Conservation (phyloP, 2,329 filamentous ascomycete species). For the Clathrospora elynae region DNA sequence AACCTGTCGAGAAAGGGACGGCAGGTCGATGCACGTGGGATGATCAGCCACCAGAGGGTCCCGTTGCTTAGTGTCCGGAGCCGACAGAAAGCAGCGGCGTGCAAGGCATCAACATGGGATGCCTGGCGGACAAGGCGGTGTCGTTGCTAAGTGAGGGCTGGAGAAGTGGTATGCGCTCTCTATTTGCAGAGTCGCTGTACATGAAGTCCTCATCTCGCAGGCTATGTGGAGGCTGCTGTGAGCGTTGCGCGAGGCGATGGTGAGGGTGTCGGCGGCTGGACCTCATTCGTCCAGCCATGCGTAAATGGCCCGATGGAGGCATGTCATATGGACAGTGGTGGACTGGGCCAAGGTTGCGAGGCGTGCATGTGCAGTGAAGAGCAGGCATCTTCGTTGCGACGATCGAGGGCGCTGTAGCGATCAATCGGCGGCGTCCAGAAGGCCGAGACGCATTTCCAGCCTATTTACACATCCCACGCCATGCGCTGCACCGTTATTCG, state of each 20-base stretch:
- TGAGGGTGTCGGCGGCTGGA: slow-evolving; percentile 14
- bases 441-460: slow-evolving; percentile 18
- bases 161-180: slow-evolving; percentile 6
- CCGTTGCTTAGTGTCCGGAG: slow-evolving; percentile 19
- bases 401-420: slow-evolving; percentile 25
- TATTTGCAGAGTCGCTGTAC: slow-evolving; percentile 15
- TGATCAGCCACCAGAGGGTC: slow-evolving; percentile 25
- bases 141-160: slow-evolving; percentile 14
- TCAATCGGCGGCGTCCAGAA: slow-evolving; percentile 16
- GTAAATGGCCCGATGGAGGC: slow-evolving; percentile 16
- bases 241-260: slow-evolving; percentile 25
- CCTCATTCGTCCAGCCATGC: slow-evolving; percentile 22
- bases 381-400: slow-evolving; percentile 28
- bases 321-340: slow-evolving; percentile 30
- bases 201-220: slow-evolving; percentile 9
- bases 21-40: slow-evolving; percentile 20
- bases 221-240: slow-evolving; percentile 18
- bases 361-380: slow-evolving; percentile 16
- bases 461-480: slow-evolving; percentile 24
- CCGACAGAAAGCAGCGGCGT: slow-evolving; percentile 4
- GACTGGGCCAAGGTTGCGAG: slow-evolving; percentile 17
- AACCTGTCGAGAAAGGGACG: slow-evolving; percentile 12
- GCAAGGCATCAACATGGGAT: slow-evolving; percentile 8
- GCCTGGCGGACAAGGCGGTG: slow-evolving; percentile 22
- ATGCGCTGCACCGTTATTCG: slow-evolving; percentile 33